A percentile compares a stretch with the other conserved stretches of the same genome.
phyloP scores from a whole-genome alignment of 345 rosid species.

The Acer saccharum region DNA sequence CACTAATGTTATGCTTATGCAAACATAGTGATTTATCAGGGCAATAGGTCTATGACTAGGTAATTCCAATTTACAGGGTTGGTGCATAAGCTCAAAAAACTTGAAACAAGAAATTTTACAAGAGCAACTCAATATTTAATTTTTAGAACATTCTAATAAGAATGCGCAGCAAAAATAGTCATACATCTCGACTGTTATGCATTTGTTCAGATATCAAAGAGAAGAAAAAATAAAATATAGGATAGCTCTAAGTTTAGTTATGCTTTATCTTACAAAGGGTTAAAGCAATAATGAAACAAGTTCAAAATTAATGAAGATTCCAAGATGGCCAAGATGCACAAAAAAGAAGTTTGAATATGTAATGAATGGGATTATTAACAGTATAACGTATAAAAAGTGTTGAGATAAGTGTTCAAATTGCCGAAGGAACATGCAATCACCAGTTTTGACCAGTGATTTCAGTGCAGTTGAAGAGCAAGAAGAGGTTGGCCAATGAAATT shows the following conservation, averaged over 20 bases:
- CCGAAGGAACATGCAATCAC: no score
- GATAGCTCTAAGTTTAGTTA: background rate
- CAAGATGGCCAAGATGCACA: background rate
- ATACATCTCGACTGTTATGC: background rate
- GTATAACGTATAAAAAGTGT: background rate
- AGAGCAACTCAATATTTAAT: background rate
- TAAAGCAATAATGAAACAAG: background rate
- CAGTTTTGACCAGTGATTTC: no score
- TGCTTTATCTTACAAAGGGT: background rate
- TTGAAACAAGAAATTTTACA: background rate
- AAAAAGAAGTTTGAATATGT: background rate
- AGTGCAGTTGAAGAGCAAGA: no score
- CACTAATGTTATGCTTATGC: background rate
- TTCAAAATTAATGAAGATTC: background rate
- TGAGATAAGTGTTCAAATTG: no score
- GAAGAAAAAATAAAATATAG: background rate
- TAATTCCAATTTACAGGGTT: slow-evolving; percentile 1
- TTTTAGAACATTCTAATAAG: background rate
- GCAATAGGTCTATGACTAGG: background rate
- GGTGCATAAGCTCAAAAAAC: background rate
- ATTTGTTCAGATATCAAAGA: background rate
- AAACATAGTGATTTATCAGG: background rate
- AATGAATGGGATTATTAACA: background rate
- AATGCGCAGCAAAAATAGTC: background rate
- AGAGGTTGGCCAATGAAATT: no score